Evolutionary conservation across 176 grass and related monocot genomes (phyloP), one percentile per base, ranked within the genome.

Genomic region (Coix lacrymajobi): DNA sequence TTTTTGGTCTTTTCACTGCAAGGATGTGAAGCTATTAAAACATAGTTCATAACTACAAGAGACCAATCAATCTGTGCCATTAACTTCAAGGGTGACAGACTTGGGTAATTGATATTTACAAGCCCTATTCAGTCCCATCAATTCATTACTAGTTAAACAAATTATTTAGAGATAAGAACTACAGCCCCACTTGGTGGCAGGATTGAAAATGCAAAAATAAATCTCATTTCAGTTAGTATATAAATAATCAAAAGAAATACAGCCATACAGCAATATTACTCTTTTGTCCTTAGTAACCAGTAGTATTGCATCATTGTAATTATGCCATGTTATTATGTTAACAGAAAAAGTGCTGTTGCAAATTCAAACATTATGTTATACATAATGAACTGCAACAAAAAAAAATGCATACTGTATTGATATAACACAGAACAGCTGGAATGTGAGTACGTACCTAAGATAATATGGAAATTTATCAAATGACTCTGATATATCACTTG

Each of bases 381-480:
- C 39, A 71, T 26, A 38, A 32, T 1, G n/a, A 58, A 58, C 54
- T 24, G 54, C 54, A 4, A 1, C 22, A 11, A 58, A 25, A 51
- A 4, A 37, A 7, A 52, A 52, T 52, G 17, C 5, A 58, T 44
- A 44, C 28, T 48, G 29, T 22, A 32, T 10, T 13, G 46, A 64
- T 24, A 24, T 28, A 44, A 68, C 17, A 69, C 22, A 76, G 62
- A 83, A 48, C 15, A n/a, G 34, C 45, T 71, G 7, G 3, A 25
- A 60, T 60, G n/a, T 6, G 52, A 80, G 30, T n/a, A 28, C 54
- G 44, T 87, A 98, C 96, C 96, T 98, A 69, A 98, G 87, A 78
- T 90, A 98, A 83, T 98, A 98, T 20, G 96, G 85, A 78, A 95
- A 98, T 69, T 62, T 91, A 69, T 98, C 91, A 81, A 98, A 93